Evolutionary conservation across 306 rosid genomes (phyloP).

Genomic region (Cicer yamashitae): DNA sequence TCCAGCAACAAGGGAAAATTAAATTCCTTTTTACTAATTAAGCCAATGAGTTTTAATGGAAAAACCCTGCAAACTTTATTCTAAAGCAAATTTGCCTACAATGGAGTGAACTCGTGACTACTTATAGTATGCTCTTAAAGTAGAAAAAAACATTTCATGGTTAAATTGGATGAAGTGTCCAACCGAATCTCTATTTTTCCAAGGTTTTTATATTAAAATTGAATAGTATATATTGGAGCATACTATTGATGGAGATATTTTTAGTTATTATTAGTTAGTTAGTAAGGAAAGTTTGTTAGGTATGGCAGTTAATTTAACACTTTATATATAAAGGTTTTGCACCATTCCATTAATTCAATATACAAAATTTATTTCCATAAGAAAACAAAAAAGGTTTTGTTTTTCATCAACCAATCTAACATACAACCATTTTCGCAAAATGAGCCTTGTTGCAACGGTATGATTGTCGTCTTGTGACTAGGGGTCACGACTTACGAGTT

Average conservation of each 20-base stretch:
- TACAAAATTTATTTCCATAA: not conserved
- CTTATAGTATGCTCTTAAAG: slow-evolving; percentile 20
- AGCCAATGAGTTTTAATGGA: slow-evolving; percentile 33
- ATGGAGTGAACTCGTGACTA: slow-evolving; percentile 21
- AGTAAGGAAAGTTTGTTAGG: not conserved
- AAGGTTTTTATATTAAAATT: slow-evolving; percentile 8
- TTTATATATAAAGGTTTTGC: not conserved
- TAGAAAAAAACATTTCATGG: slow-evolving; percentile 23
- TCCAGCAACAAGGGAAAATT: slow-evolving; percentile 42
- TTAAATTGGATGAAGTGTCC: slow-evolving; percentile 28
- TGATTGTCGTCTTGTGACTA: not conserved
- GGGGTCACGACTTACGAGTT: not conserved
- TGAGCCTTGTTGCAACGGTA: not conserved
- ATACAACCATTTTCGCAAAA: not conserved
- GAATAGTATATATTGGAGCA: not conserved
- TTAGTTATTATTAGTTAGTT: not conserved
- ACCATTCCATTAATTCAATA: not conserved
- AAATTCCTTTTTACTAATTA: slow-evolving; percentile 26
- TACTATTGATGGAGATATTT: not conserved
- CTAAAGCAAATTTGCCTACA: slow-evolving; percentile 10
- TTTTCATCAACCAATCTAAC: not conserved
- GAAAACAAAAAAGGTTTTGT: not conserved
- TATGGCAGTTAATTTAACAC: not conserved
- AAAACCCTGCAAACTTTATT: slow-evolving; percentile 28
- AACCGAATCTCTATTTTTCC: not conserved